phyloP scores from a whole-genome alignment of 192 early-diverging fungal species.

The Rhizophagus sp. region DNA sequence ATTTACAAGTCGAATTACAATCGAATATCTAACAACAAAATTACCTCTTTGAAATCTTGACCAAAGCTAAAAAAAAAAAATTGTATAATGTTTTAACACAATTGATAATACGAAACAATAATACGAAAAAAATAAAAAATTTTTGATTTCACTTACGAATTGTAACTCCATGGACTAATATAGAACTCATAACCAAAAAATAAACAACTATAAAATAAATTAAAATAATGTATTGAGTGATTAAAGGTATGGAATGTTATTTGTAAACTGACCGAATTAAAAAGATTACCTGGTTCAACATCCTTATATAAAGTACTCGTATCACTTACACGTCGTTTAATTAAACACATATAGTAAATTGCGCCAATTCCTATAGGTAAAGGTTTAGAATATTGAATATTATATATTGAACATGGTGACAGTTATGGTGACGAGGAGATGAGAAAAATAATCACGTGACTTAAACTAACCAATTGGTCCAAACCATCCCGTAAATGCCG shows the following conservation, averaged over 20 bases:
- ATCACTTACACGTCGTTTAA: not conserved
- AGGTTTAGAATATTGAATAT: too few species aligned
- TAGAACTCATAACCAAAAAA: slow-evolving; percentile 45
- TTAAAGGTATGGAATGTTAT: too few species aligned
- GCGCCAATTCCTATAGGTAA: slow-evolving; percentile 43
- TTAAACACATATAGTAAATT: not conserved
- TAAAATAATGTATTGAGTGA: slow-evolving; percentile 25
- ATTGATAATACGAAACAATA: too few species aligned
- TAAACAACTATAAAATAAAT: slow-evolving; percentile 33
- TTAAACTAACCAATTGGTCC: slow-evolving; percentile 70
- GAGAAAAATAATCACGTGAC: too few species aligned
- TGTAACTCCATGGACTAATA: slow-evolving; percentile 52
- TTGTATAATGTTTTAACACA: not conserved
- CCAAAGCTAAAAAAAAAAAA: not conserved
- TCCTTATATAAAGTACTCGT: not conserved
- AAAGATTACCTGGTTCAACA: slow-evolving; percentile 13
- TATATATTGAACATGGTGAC: too few species aligned
- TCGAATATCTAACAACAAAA: not conserved
- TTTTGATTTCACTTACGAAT: slow-evolving; percentile 11
- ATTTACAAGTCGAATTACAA: too few species aligned
- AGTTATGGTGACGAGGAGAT: too few species aligned
- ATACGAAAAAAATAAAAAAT: not conserved
- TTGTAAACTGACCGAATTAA: not conserved
- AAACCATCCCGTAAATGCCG: slow-evolving; percentile 88
- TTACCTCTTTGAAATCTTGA: not conserved